phyloP scores from a whole-genome alignment of 1,139 yeast species.

The Insectozyma bohioensis region DNA sequence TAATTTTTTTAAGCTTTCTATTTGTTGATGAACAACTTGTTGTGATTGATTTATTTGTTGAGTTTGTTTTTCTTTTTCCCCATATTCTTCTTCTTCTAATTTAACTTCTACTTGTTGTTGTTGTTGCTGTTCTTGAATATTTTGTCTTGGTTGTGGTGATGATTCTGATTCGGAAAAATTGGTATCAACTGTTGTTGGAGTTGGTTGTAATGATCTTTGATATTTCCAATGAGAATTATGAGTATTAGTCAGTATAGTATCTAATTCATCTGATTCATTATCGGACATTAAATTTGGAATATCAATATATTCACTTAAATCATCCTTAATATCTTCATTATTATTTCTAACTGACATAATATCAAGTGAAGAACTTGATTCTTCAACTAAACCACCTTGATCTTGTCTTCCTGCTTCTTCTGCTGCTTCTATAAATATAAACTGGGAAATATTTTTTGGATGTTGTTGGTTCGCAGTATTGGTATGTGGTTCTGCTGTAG shows the following conservation, averaged over 20 bases:
- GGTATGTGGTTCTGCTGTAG: constrained; percentile 7
- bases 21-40: constrained; percentile 5
- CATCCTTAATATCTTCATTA: constrained; percentile 13
- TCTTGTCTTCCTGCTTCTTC: constrained; percentile 10
- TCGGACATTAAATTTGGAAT: constrained; percentile 14
- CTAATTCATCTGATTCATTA: constrained; percentile 13
- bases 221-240: constrained; percentile 10
- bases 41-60: constrained; percentile 7
- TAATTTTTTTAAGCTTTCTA: constrained; percentile 1
- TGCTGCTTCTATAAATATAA: constrained; percentile 11
- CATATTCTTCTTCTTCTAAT: too few relatives aligned
- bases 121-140: constrained; percentile 6
- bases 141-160: constrained; percentile 1
- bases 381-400: constrained; percentile 1
- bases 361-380: constrained; percentile 13
- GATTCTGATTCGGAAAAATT: constrained; percentile 5
- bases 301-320: constrained; percentile 13
- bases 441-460: constrained; percentile 9
- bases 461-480: constrained; percentile 3
- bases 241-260: constrained; percentile 12
- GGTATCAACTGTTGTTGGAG: constrained; percentile 14
- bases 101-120: constrained; percentile 3
- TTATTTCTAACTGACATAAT: constrained; percentile 15
- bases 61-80: too few relatives aligned
- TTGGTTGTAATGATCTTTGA: constrained; percentile 12